Base-by-base conservation (phyloP, 148 eudicot species). In the Rhododendron kiyosumense region DNA sequence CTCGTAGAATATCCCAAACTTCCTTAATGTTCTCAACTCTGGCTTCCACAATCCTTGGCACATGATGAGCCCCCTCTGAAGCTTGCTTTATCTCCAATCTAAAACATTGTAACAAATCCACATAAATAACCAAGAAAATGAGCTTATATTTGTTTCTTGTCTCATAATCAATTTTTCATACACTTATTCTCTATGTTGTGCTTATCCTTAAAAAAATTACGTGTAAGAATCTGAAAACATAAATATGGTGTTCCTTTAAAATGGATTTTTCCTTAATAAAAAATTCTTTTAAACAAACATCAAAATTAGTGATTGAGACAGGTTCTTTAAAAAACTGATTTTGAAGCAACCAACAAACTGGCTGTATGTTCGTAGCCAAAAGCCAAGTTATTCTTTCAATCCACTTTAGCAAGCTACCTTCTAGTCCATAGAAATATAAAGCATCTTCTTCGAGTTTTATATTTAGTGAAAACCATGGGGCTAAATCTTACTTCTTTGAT, bases 11-110 rank as follows among this genome's bases (percentile, higher is more conserved):
- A 86, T 94, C 93, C 99, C 99, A 96, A 4, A 94, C 99, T 92
- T 96, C 93, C 57, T 88, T 86, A 73, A 90, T 90, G 82, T 87
- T 91, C 83, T 90, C 87, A 74, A 96, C 98, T 86, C 90, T 91
- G 28, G 97, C 96, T 92, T 96, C 97, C 45, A 95, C 93, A 84
- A 94, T 87, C 63, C 99, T 98, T 1, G 98, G 98, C 59, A 95
- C 96, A 83, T 92, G 94, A 86, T 93, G 97, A 77, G 81, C 88
- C 61, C 98, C 98, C 87, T 96, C 99, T 75, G 98, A 87, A 2
- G 92, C 91, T 90, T 96, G 99, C 88, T 93, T 96, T 90, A 96
- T 91, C 89, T 95, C 97, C 88, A 95, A 89, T 90, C 99, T 96
- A 86, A n/a, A 38, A 79, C 34, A 54, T 17, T 6, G 32, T 30